phyloP scores from a whole-genome alignment of 148 eudicot genomes.

The Fagopyrum esculentum region DNA sequence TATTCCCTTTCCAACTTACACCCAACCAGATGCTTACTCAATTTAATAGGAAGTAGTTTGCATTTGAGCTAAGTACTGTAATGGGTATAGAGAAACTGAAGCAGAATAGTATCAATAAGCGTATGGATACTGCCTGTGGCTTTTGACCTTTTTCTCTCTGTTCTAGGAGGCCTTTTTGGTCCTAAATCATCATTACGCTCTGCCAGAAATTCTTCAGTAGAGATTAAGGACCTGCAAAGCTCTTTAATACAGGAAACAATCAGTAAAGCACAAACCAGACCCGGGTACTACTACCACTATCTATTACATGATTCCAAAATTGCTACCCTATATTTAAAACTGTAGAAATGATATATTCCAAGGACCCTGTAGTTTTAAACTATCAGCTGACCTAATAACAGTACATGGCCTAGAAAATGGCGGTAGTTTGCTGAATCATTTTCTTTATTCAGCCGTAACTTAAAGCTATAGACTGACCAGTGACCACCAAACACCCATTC shows the following conservation, averaged over 20 bases:
- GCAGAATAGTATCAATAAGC: neutral
- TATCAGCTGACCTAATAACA: neutral
- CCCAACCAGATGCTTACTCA: neutral
- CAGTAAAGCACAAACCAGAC: neutral
- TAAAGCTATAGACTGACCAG: neutral
- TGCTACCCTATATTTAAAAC: neutral
- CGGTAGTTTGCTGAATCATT: neutral
- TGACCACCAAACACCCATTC: neutral
- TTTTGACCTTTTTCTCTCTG: slow-evolving; percentile 45
- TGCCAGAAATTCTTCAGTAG: slow-evolving; percentile 29
- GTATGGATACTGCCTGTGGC: slow-evolving; percentile 51
- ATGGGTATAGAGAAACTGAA: neutral
- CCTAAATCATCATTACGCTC: slow-evolving; percentile 35
- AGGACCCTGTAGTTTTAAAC: neutral
- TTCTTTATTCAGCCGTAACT: neutral
- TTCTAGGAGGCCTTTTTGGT: slow-evolving; percentile 46
- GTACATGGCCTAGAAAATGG: neutral
- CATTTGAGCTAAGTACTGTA: neutral
- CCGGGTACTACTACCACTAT: neutral
- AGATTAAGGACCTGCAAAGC: slow-evolving; percentile 46
- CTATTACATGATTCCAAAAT: neutral
- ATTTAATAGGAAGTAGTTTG: neutral
- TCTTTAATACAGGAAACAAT: slow-evolving; percentile 22
- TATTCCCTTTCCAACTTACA: neutral
- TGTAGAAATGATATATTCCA: neutral